phyloP scores from a whole-genome alignment of 164 flowering plant species.

The Kingdonia uniflora region DNA sequence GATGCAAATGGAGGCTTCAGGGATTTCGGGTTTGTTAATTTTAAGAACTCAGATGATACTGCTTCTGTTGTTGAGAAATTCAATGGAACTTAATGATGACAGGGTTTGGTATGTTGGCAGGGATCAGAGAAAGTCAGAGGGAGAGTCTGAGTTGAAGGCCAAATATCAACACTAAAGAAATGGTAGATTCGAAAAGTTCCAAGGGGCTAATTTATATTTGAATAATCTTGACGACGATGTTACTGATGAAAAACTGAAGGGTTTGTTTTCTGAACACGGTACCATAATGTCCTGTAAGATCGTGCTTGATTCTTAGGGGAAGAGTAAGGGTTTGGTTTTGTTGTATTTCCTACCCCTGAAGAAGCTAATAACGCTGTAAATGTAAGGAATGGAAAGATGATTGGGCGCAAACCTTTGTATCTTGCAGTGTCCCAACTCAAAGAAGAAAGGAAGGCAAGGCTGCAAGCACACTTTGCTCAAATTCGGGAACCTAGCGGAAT shows the following conservation, averaged over 20 bases:
- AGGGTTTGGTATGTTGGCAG: too few species aligned
- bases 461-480: constrained; percentile 71
- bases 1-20: too few species aligned
- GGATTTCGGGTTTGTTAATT: too few species aligned
- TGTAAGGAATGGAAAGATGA: constrained; percentile 78
- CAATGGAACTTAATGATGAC: too few species aligned
- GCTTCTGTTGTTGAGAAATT: too few species aligned
- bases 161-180: too few species aligned
- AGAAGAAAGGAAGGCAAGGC: constrained; percentile 63
- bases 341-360: constrained; percentile 60
- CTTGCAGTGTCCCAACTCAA: constrained; percentile 79
- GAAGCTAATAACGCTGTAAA: too few species aligned
- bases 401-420: constrained; percentile 69
- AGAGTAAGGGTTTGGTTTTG: constrained; percentile 79
- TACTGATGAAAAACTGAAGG: constrained; percentile 56
- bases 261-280: too few species aligned
- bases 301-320: constrained; percentile 49
- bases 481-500: constrained; percentile 31
- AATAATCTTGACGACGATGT: constrained; percentile 63
- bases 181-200: too few species aligned
- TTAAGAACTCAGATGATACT: too few species aligned
- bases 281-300: constrained; percentile 66
- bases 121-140: too few species aligned
- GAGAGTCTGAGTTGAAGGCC: too few species aligned
- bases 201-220: constrained; percentile 1